Conservation (phyloP, 225 moss, liverwort and hornwort genomes). For the Neckera pumila region DNA sequence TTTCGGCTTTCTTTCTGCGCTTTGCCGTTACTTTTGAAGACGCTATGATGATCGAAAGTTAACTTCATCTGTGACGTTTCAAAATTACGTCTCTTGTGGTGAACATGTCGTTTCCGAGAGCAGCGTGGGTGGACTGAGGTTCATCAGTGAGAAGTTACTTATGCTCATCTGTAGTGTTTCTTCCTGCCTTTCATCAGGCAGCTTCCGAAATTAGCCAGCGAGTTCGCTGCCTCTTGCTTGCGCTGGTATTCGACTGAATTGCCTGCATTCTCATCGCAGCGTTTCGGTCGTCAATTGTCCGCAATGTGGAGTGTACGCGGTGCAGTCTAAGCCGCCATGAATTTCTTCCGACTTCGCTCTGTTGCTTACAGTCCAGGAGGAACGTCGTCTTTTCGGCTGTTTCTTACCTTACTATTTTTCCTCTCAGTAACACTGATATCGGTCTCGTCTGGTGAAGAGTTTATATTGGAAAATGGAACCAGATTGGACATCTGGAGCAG, state of each 20-base stretch:
- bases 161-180: background rate
- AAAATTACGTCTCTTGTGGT: background rate
- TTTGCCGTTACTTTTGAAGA: background rate
- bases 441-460: too few species aligned
- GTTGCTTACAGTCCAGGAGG: background rate
- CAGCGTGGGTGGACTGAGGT: background rate
- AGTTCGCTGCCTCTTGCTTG: background rate
- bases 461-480: accelerated
- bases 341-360: background rate
- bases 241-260: background rate
- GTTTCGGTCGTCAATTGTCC: too few species aligned
- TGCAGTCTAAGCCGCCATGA: background rate
- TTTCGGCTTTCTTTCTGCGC: background rate
- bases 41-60: too few species aligned
- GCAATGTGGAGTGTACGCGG: background rate
- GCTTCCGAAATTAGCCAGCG: background rate
- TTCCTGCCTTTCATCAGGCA: background rate
- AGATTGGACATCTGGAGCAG: accelerated
- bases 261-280: background rate
- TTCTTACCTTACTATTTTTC: too few species aligned
- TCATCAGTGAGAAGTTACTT: background rate
- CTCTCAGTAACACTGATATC: accelerated
- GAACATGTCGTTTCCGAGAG: background rate
- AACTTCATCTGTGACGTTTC: background rate
- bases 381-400: background rate